Conservation (phyloP, 2,329 filamentous ascomycete species). For the Thelonectria olida region DNA sequence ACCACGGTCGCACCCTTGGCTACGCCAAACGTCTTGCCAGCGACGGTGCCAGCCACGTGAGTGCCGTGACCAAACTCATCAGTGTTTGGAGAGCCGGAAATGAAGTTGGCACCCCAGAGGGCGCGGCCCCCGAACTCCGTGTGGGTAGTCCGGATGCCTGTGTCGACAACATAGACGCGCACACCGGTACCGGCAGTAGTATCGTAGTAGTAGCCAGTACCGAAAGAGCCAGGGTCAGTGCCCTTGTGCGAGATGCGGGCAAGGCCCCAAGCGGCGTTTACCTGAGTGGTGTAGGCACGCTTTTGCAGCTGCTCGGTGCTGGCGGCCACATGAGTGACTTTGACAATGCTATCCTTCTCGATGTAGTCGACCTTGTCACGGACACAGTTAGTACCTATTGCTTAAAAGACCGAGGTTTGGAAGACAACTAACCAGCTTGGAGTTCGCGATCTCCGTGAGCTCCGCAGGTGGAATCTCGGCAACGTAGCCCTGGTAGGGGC, state of each 20-base stretch:
- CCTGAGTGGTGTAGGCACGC: not conserved
- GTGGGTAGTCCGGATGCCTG: conserved; percentile 52
- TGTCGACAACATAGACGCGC: conserved; percentile 55
- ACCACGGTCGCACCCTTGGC: conserved; percentile 40
- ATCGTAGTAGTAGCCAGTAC: conserved; percentile 37
- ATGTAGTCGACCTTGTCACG: conserved; percentile 10
- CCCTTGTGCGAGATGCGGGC: conserved; percentile 13
- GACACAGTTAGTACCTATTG: not conserved
- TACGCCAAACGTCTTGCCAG: conserved; percentile 43
- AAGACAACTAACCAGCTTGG: conserved; percentile 3
- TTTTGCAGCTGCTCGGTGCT: not conserved
- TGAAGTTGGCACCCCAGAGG: too few relatives aligned
- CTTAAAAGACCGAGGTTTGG: accelerated
- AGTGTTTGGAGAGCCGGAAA: not conserved
- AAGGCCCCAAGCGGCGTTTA: conserved; percentile 21
- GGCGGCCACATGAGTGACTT: not conserved
- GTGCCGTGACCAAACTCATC: conserved; percentile 43
- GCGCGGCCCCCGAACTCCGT: conserved; percentile 35
- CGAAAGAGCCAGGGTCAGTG: not conserved
- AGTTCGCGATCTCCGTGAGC: conserved; percentile 13
- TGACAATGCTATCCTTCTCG: conserved; percentile 18
- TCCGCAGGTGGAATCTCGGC: conserved; percentile 9
- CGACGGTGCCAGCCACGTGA: conserved; percentile 43
- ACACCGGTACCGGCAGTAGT: conserved; percentile 28
- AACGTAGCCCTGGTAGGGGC: conserved; percentile 18